Evolutionary conservation across 2,329 filamentous ascomycete genomes (phyloP).

Genomic region (Fusarium verticillioides): DNA sequence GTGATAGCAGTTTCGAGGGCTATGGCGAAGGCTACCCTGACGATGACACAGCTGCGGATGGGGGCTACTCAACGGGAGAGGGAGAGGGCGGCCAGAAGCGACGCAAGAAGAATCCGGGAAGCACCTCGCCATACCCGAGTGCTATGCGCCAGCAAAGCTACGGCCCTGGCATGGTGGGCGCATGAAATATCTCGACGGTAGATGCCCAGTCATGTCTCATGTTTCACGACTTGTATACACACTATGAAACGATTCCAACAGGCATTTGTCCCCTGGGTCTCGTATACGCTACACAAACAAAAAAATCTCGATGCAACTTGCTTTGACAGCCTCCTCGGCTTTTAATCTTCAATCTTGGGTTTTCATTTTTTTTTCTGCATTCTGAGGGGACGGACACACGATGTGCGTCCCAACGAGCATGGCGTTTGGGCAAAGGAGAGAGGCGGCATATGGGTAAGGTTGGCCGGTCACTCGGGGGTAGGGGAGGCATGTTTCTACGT

Average conservation of each 20-base stretch:
- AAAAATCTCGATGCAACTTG: conserved; percentile 33
- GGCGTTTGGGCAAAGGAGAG: conserved; percentile 47
- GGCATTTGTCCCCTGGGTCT: conserved; percentile 20
- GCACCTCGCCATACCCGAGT: conserved; percentile 55
- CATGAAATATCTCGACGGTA: conserved; percentile 51
- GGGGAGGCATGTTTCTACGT: conserved; percentile 25
- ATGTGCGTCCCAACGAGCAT: conserved; percentile 44
- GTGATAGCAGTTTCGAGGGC: conserved; percentile 78
- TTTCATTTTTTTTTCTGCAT: conserved; percentile 38
- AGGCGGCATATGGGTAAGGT: conserved; percentile 31
- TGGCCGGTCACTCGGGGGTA: conserved; percentile 20
- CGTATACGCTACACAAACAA: conserved; percentile 22
- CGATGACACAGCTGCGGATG: conserved; percentile 68
- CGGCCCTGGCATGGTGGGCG: conserved; percentile 68
- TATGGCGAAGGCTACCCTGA: conserved; percentile 79
- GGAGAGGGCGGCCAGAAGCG: conserved; percentile 74
- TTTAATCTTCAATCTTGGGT: conserved; percentile 29
- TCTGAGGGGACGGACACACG: conserved; percentile 37
- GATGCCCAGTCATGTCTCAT: conserved; percentile 13
- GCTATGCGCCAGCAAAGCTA: conserved; percentile 64
- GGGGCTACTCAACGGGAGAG: conserved; percentile 77
- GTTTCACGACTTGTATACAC: conserved; percentile 44
- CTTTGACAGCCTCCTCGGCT: conserved; percentile 31
- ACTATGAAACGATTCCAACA: conserved; percentile 46
- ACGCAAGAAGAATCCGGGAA: conserved; percentile 69